A percentile compares a stretch with the other conserved stretches of the same genome.
Evolutionary conservation across 2,329 filamentous ascomycete genomes (phyloP).

Genomic region (Penicillium sp.): DNA sequence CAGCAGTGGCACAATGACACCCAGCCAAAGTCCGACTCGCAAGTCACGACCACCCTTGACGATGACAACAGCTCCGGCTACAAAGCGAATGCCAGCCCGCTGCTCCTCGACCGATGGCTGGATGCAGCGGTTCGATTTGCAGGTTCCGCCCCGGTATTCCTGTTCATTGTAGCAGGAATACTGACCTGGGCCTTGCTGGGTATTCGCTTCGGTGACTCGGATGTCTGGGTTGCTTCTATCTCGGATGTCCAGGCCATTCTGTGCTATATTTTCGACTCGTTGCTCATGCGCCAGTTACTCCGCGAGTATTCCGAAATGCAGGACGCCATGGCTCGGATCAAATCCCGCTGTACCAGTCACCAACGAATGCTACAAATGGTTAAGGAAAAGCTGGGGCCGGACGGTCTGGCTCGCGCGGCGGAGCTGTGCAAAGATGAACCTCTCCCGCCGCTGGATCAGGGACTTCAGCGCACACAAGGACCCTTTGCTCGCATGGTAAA

Average conservation of each 20-base stretch:
- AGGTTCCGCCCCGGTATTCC: slow-evolving; percentile 32
- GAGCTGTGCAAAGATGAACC: slow-evolving; percentile 5
- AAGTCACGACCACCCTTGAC: background rate
- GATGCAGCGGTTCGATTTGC: slow-evolving; percentile 31
- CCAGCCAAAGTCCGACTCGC: background rate
- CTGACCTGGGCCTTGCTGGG: background rate
- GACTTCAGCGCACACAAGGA: background rate
- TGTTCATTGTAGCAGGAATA: slow-evolving; percentile 38
- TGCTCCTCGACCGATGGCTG: slow-evolving; percentile 23
- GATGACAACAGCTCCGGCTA: background rate
- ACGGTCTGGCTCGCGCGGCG: background rate
- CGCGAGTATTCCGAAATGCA: slow-evolving; percentile 24
- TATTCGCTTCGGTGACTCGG: slow-evolving; percentile 27
- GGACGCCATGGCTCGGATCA: slow-evolving; percentile 17
- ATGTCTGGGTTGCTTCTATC: slow-evolving; percentile 34
- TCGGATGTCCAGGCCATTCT: slow-evolving; percentile 39
- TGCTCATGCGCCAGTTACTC: slow-evolving; percentile 37
- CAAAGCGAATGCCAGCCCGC: slow-evolving; percentile 6
- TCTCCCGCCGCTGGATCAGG: slow-evolving; percentile 4
- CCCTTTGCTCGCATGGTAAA: slow-evolving; percentile 10
- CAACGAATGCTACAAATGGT: slow-evolving; percentile 22
- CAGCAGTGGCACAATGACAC: background rate
- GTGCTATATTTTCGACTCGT: slow-evolving; percentile 37
- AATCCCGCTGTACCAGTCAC: slow-evolving; percentile 25
- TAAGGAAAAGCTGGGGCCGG: slow-evolving; percentile 9